Percentiles rank a stretch among this genome's conserved stretches.
These are phyloP conservation scores for Trypanosoma lewisi DNA, from an alignment of 208 protist species.

Conservation along the genomic window DNA sequence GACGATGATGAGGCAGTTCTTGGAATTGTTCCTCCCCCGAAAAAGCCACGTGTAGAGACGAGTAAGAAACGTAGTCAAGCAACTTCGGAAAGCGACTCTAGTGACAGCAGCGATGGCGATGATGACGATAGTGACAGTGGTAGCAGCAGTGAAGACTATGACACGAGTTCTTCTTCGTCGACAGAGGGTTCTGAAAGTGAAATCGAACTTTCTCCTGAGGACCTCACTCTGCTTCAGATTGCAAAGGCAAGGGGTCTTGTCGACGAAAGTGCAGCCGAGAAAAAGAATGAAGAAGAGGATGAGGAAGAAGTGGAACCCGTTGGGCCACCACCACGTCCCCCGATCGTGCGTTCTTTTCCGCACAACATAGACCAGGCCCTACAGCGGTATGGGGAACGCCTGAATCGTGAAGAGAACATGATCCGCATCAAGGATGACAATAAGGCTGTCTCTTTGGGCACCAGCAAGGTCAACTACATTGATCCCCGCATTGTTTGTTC, in stretches of 20 bases:
- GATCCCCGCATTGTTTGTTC: slow-evolving; percentile 98
- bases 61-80: neutral
- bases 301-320: slow-evolving; percentile 43
- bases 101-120: slow-evolving; percentile 9
- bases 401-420: slow-evolving; percentile 83
- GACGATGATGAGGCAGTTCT: slow-evolving; percentile 40
- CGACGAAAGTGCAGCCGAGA: slow-evolving; percentile 22
- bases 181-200: slow-evolving; percentile 13
- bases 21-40: slow-evolving; percentile 14
- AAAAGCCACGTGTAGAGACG: slow-evolving; percentile 6
- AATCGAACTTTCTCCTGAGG: slow-evolving; percentile 20
- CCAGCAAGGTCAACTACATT: slow-evolving; percentile 99
- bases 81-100: slow-evolving; percentile 15
- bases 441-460: slow-evolving; percentile 93
- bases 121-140: neutral
- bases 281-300: slow-evolving; percentile 28
- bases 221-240: slow-evolving; percentile 66
- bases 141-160: slow-evolving; percentile 5
- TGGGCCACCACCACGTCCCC: slow-evolving; percentile 64
- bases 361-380: slow-evolving; percentile 64
- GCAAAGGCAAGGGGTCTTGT: slow-evolving; percentile 52
- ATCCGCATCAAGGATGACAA: slow-evolving; percentile 89
- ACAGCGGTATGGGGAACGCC: slow-evolving; percentile 60
- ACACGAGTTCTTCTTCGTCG: slow-evolving; percentile 19
- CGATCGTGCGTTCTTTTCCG: slow-evolving; percentile 68